Evolutionary conservation across 768 basidiomycete species (phyloP), one percentile per base, ranked within the genome.

Genomic region (Boletus sp.): DNA sequence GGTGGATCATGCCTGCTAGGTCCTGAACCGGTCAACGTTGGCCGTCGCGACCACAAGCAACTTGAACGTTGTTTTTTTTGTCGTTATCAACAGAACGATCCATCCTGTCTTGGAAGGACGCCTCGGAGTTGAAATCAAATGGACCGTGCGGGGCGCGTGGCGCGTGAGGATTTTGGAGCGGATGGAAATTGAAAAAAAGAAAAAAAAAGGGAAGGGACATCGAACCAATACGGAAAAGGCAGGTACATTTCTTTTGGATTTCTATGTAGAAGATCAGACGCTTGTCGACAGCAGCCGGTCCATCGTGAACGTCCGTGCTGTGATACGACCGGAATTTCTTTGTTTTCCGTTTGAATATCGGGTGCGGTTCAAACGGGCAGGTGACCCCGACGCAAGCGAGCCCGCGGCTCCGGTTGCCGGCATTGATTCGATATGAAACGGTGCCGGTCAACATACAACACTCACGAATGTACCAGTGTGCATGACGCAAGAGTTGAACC

Each of bases 371-470:
- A 15, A 39, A 29, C 36, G 39, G 52, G 30, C 29, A 46, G 29
- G 28, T 47, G 47, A 47, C 47, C n/a, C n/a, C 47, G 18, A 32
- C 47, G 18, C 47, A 47, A 33, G 47, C 32, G 47, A 47, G 39
- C 40, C 24, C 3, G 28, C 51, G 51, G 48, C 48, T 17, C 62
- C 59, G 48, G 48, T 35, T 50, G 48, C 59, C 58, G 54, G 56
- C 11, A 61, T 32, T 24, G 24, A 7, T 24, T 24, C 7, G 30
- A 56, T 51, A 51, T 53, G 56, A 50, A 58, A 33, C 61, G 56
- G 62, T 35, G 17, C 61, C 62, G 52, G 48, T 64, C 47, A 50
- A 45, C 8, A 24, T 24, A 24, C 24, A 24, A 3, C 24, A 24
- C 24, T 24, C 24, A 24, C 24, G 24, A 24, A 24, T 24, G 24